Base-by-base conservation (phyloP, 805 yeast species). In the Wickerhamiella shivajii region DNA sequence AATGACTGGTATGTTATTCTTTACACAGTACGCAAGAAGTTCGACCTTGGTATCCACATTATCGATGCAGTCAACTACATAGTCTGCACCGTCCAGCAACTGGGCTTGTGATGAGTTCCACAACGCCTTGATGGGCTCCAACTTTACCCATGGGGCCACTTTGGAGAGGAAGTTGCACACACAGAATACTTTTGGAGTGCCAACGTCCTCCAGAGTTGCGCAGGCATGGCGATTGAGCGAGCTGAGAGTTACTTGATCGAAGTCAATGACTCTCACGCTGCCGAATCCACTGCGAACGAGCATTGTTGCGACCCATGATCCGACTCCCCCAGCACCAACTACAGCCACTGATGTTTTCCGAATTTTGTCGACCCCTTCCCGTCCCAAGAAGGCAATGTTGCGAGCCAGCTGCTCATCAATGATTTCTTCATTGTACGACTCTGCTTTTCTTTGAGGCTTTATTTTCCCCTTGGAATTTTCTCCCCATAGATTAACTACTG, bases 241-340 rank as follows among this genome's bases (percentile, higher is more conserved):
- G 31, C 93, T 78, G 39, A 90, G 62, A 2, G 95, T 74, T 18
- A 90, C 96, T 59, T 90, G 99, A 55, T 90, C 99, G 52, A 90
- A 90, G 56, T 90, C 99, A 34, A 90, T 73, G 37, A 90, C 66
- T 44, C 84, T 67, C 34, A 90, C 53, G 39, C 70, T 67, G 14
- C 77, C 75, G 24, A 85, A 75, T 11, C 99, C 99, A 12, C 93
- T 79, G 47, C 99, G 72, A 2, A 79, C 77, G 37, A 90, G 64
- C 78, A 92, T 81, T 8, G 93, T 77, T 9, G 78, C 75, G 16
- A 77, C 93, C 87, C 95, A 85, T 0, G 96, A 85, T 2, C 99
- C 99, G 25, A 90, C 99, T 38, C 99, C 99, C 38, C 99, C 99
- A 12, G 87, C 90, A 19, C 99, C 98, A 9, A 73, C 77, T 11